These are phyloP conservation scores for Ganoderma meredithae DNA, from an alignment of 1,284 basidiomycete species.

Conservation along the genomic window DNA sequence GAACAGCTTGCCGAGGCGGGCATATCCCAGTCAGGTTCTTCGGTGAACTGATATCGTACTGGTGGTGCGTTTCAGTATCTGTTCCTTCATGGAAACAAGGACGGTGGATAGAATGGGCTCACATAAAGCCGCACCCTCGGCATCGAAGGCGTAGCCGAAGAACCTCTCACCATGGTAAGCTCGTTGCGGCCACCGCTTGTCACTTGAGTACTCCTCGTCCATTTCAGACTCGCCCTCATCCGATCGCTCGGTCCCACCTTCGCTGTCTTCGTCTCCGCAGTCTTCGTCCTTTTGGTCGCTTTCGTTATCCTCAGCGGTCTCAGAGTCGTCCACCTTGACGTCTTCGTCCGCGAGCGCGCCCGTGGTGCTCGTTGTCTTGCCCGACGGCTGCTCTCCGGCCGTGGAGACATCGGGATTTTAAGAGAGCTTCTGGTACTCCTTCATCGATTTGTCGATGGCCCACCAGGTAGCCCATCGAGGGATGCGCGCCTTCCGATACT, in stretches of 20 bases:
- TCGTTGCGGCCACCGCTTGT: not conserved
- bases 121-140: not conserved
- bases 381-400: not conserved
- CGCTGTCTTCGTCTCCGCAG: not conserved
- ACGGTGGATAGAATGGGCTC: not conserved
- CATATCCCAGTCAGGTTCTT: slow-evolving; percentile 1
- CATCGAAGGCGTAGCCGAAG: slow-evolving; percentile 1
- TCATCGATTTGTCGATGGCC: not conserved
- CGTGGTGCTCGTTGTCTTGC: not conserved
- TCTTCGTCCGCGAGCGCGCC: not conserved
- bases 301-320: not conserved
- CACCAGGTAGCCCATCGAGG: not conserved
- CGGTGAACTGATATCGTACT: not conserved
- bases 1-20: not conserved
- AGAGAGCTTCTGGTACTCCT: not conserved
- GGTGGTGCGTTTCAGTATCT: not conserved
- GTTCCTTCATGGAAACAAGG: not conserved
- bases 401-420: not conserved
- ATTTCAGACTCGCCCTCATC: not conserved
- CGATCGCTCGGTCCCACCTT: not conserved
- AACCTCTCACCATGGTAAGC: not conserved
- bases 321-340: not conserved
- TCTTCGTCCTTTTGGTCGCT: not conserved
- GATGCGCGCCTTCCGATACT: not conserved
- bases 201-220: not conserved